These are phyloP conservation scores for Cardamine occulta DNA, from an alignment of 345 rosid genomes.

Conservation along the genomic window DNA sequence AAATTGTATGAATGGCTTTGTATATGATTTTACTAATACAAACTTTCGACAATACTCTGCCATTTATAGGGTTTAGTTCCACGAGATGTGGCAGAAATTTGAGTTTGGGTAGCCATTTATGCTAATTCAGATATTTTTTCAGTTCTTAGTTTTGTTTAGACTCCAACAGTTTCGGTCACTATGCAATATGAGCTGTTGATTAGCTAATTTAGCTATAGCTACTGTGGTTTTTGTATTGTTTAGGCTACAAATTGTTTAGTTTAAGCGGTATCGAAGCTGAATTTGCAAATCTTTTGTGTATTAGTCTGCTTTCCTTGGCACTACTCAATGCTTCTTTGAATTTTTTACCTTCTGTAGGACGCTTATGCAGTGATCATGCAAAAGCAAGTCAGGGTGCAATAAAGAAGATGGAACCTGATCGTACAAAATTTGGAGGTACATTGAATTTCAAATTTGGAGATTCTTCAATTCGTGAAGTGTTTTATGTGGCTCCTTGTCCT, in stretches of 20 bases:
- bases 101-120: background rate
- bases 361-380: slow-evolving; percentile 36
- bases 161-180: background rate
- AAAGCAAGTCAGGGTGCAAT: slow-evolving; percentile 8
- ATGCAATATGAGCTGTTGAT: slow-evolving; percentile 13
- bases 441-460: background rate
- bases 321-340: slow-evolving; percentile 16
- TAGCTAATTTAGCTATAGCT: slow-evolving; percentile 3
- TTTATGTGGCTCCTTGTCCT: background rate
- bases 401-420: slow-evolving; percentile 44
- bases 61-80: background rate
- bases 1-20: slow-evolving; percentile 6
- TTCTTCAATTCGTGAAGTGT: background rate
- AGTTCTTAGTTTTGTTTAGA: background rate
- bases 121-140: background rate
- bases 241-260: background rate
- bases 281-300: slow-evolving; percentile 13
- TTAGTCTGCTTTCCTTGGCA: background rate
- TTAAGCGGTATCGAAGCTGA: background rate
- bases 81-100: background rate
- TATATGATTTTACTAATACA: background rate
- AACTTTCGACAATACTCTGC: background rate
- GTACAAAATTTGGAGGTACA: slow-evolving; percentile 43
- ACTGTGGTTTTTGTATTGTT: background rate
- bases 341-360: slow-evolving; percentile 2